Evolutionary conservation across 2,329 filamentous ascomycete genomes (phyloP), one percentile per base, ranked within the genome.

Genomic region (Penicillium glabrum): DNA sequence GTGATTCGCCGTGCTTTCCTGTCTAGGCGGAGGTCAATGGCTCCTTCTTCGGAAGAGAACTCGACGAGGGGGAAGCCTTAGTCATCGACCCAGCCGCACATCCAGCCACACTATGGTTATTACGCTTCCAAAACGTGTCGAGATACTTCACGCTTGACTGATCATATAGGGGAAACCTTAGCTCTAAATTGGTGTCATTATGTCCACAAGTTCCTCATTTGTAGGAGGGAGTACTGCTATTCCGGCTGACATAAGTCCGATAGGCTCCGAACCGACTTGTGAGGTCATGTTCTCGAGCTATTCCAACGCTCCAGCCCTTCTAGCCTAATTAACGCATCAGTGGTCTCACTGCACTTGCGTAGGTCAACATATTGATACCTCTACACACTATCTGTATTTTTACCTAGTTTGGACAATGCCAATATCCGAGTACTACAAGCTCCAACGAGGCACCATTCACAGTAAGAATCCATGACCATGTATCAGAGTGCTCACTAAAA

Each of bases 41-140:
- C 63, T 63, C 60, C 61, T 65, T 46, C 54, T 63, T 27, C 51
- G 63, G 66, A 63, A 64, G 58, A 67, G 67, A 69, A 69, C 65
- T 68, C 67, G 67, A 61, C 61, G 67, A 66, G 66, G 64, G 60
- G 62, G 59, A 51, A 21, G 55, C 57, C 59, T 66, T 58, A 61
- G 60, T 65, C 62, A 67, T 64, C 63, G 59, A 65, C 53, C 60
- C 57, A 63, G 52, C 61, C 57, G 54, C 65, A 63, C 60, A 24
- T 23, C 59, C 53, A 57, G 56, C 60, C 56, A 55, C 58, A 35
- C 27, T 24, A n/a, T 37, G 35, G 35, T 19, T 39, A 14, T 39
- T 9, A 19, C 35, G 8, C n/a, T 19, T 39, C 35, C 14, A 16
- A 14, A 16, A 33, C 13, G 13, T 46, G 14, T 24, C 19, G 5